Evolutionary conservation across 352 stramenopile species (phyloP).

Genomic region (Phytophthora rubi): DNA sequence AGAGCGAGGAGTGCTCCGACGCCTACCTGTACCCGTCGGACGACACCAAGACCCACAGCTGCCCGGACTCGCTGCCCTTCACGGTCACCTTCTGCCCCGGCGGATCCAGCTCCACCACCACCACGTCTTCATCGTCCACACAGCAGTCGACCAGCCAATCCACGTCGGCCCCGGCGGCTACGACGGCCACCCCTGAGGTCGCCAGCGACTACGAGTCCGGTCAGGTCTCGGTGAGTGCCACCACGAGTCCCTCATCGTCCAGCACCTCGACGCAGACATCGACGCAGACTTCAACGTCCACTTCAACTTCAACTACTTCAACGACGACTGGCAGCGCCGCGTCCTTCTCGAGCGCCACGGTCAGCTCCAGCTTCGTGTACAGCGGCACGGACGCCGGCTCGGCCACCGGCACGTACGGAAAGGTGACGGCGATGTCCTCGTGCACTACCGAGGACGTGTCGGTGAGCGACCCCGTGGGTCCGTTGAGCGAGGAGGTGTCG

Average conservation of each 20-base stretch:
- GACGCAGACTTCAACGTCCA: conserved; percentile 9
- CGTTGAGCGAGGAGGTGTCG: conserved; percentile 55
- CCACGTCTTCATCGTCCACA: conserved; percentile 21
- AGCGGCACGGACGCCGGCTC: conserved; percentile 42
- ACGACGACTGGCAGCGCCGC: conserved; percentile 26
- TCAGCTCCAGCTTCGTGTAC: conserved; percentile 52
- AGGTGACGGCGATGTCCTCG: conserved; percentile 40
- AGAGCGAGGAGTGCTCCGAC: conserved; percentile 40
- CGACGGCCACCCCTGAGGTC: conserved; percentile 23
- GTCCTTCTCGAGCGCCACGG: conserved; percentile 43
- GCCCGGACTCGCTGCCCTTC: conserved; percentile 42
- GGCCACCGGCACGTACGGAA: conserved; percentile 49
- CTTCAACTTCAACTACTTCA: conserved; percentile 20
- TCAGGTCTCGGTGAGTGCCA: conserved; percentile 6
- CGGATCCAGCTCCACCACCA: conserved; percentile 23
- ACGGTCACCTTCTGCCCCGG: conserved; percentile 54
- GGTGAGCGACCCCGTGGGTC: conserved; percentile 45
- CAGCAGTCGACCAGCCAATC: conserved; percentile 2
- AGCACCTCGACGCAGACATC: conserved; percentile 20
- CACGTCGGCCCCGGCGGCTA: conserved; percentile 24
- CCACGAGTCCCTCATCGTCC: conserved; percentile 11
- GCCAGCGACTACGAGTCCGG: conserved; percentile 37
- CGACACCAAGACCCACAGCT: conserved; percentile 59
- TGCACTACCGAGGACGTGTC: conserved; percentile 48
- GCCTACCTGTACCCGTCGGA: conserved; percentile 61